Base-by-base conservation (phyloP, 192 early-diverging fungal species). In the Coemansia sp. region DNA sequence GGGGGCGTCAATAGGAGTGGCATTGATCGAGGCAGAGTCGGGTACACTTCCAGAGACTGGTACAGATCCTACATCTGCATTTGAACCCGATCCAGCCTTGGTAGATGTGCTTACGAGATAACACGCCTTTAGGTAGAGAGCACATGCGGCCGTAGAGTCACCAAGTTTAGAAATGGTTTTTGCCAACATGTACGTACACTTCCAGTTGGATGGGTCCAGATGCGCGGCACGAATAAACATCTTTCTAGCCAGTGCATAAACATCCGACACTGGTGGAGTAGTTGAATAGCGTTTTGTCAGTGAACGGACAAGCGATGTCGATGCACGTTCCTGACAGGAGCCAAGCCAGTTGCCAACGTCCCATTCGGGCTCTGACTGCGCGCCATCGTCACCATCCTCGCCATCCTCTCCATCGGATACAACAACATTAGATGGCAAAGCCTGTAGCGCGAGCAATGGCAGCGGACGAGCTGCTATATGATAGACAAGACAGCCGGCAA, bases 121-220 rank as follows among this genome's bases (percentile, higher is more conserved):
- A 18, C 43, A 53, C n/a, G 66, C 61, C 37, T 79, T 79, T 33
- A 79, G 17, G 23, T 79, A 79, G 42, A 66, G 46, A 2, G 66
- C 61, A 19, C 76, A 79, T 3, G 76, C 69, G 4, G 62, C 30
- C 23, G 57, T 50, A 1, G 64, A 38, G 6, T 64, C 40, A 39
- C 51, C 55, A 1, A 71, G 56, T 53, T 79, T 79, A n/a, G 62
- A 48, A 24, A 46, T 44, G 0, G 62, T 19, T 50, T 79, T 79
- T 25, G 62, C 76, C 3, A 73, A 38, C 69, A 72, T 61, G 15
- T 79, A 79, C 3, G 46, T 15, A 42, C 53, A 61, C 47, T 53
- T 68, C 76, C 76, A 79, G 59, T 51, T 60, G 10, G 45, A 34
- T 8, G 66, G 14, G 17, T 73, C 70, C 14, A 73, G 50, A 6